Percentiles rank a stretch among this genome's conserved stretches.
These are phyloP conservation scores for Aspergillus latus DNA, from an alignment of 2,329 filamentous ascomycete species.

Conservation along the genomic window DNA sequence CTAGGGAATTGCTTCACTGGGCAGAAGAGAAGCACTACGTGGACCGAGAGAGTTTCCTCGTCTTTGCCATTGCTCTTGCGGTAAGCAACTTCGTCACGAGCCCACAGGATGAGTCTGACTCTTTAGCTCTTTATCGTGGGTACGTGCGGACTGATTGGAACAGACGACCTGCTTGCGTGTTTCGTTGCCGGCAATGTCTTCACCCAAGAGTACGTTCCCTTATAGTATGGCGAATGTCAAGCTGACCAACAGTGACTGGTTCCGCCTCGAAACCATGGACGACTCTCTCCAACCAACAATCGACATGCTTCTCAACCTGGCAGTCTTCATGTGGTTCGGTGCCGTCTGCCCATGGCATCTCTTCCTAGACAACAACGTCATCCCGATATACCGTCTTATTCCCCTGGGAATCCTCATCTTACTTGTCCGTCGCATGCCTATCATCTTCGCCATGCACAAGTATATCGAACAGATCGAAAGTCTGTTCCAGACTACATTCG, in stretches of 20 bases:
- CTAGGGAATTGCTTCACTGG: constrained; percentile 79
- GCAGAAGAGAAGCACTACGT: constrained; percentile 79
- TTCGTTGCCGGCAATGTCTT: constrained; percentile 91
- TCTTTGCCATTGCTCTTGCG: constrained; percentile 80
- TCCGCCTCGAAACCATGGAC: constrained; percentile 81
- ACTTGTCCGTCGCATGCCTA: constrained; percentile 72
- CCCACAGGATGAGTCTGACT: constrained; percentile 2
- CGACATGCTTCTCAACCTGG: constrained; percentile 88
- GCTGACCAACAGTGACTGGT: constrained; percentile 66
- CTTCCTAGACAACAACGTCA: constrained; percentile 67
- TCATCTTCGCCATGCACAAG: constrained; percentile 71
- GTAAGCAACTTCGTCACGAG: constrained; percentile 42
- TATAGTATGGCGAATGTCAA: not conserved
- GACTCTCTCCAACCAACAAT: constrained; percentile 93
- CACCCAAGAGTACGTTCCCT: constrained; percentile 69
- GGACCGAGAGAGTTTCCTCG: constrained; percentile 81
- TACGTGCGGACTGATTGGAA: constrained; percentile 82
- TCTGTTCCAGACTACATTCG: constrained; percentile 73
- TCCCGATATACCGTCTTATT: constrained; percentile 72
- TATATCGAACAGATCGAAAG: constrained; percentile 77
- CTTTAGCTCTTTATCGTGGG: constrained; percentile 74
- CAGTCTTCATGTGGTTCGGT: constrained; percentile 88
- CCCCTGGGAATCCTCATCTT: constrained; percentile 73
- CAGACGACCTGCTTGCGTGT: constrained; percentile 85
- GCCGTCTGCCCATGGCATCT: constrained; percentile 77